These are phyloP conservation scores for Suillus discolor DNA, from an alignment of 768 basidiomycete species.

Conservation along the genomic window DNA sequence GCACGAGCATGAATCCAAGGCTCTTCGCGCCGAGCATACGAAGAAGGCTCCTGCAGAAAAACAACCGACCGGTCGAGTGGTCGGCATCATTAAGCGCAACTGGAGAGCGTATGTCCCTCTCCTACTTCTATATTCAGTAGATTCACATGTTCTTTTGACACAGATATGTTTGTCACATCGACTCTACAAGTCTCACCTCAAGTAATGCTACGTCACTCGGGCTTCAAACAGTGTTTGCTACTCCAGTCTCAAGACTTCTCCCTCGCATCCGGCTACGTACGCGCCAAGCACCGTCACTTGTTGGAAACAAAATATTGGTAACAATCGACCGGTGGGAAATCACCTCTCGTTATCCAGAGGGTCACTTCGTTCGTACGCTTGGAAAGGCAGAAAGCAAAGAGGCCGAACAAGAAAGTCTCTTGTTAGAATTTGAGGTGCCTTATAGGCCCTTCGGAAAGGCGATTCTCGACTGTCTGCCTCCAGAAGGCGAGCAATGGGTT, in stretches of 20 bases:
- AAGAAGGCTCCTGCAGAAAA: slow-evolving; percentile 50
- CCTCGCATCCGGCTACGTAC: slow-evolving; percentile 95
- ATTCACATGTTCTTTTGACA: not conserved
- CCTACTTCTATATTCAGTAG: not conserved
- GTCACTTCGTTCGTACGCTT: slow-evolving; percentile 92
- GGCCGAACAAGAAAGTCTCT: slow-evolving; percentile 90
- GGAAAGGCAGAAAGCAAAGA: slow-evolving; percentile 94
- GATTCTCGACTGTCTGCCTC: slow-evolving; percentile 87
- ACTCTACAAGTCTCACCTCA: slow-evolving; percentile 83
- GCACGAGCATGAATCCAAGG: slow-evolving; percentile 44
- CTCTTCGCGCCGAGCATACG: slow-evolving; percentile 25
- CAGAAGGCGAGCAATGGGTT: slow-evolving; percentile 89
- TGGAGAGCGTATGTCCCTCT: slow-evolving; percentile 82
- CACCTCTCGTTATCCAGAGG: slow-evolving; percentile 91
- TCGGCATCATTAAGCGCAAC: slow-evolving; percentile 92
- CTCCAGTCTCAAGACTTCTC: slow-evolving; percentile 86
- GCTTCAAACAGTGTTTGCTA: slow-evolving; percentile 91
- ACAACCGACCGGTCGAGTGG: slow-evolving; percentile 90
- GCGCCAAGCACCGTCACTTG: slow-evolving; percentile 85
- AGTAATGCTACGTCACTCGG: slow-evolving; percentile 77
- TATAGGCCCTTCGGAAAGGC: slow-evolving; percentile 97
- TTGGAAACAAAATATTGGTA: slow-evolving; percentile 95
- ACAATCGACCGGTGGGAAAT: slow-evolving; percentile 92
- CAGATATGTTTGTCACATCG: slow-evolving; percentile 95
- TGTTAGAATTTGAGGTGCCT: slow-evolving; percentile 94